phyloP scores from a whole-genome alignment of 2,329 filamentous ascomycete genomes.

The Phyllosticta ampelicida region DNA sequence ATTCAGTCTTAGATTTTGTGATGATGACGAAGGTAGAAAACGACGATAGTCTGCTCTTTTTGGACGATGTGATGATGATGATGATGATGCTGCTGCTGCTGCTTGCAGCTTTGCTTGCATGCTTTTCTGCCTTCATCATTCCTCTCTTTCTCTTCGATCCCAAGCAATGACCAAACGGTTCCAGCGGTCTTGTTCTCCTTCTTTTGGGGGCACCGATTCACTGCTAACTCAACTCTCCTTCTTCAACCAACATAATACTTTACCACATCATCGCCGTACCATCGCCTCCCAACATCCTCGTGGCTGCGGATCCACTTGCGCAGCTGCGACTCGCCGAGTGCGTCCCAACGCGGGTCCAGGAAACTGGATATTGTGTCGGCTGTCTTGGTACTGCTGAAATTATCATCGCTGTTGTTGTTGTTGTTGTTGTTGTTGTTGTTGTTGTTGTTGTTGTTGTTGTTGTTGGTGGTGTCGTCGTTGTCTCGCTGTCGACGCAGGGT shows the following conservation, averaged over 20 bases:
- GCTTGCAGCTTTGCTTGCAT: too few relatives aligned
- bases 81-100: too few relatives aligned
- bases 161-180: too few relatives aligned
- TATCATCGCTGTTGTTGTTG: neutral
- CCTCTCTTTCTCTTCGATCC: too few relatives aligned
- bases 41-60: too few relatives aligned
- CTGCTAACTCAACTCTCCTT: neutral
- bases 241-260: slow-evolving; percentile 1
- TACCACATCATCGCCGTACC: slow-evolving; percentile 21
- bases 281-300: slow-evolving; percentile 24
- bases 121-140: too few relatives aligned
- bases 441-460: neutral
- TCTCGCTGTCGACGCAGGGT: slow-evolving; percentile 11
- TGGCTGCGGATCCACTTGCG: slow-evolving; percentile 27
- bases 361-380: slow-evolving; percentile 14
- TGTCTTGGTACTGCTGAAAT: neutral
- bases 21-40: too few relatives aligned
- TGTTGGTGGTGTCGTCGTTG: neutral
- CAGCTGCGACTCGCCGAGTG: slow-evolving; percentile 29
- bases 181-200: too few relatives aligned
- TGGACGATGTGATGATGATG: too few relatives aligned
- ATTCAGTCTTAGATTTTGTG: too few relatives aligned
- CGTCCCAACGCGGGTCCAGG: slow-evolving; percentile 23
- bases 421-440: neutral
- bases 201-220: too few relatives aligned